A percentile compares a stretch with the other conserved stretches of the same genome.
These are phyloP conservation scores for Ophiorrhiza pumila DNA, from an alignment of 257 asterid genomes.

Conservation along the genomic window DNA sequence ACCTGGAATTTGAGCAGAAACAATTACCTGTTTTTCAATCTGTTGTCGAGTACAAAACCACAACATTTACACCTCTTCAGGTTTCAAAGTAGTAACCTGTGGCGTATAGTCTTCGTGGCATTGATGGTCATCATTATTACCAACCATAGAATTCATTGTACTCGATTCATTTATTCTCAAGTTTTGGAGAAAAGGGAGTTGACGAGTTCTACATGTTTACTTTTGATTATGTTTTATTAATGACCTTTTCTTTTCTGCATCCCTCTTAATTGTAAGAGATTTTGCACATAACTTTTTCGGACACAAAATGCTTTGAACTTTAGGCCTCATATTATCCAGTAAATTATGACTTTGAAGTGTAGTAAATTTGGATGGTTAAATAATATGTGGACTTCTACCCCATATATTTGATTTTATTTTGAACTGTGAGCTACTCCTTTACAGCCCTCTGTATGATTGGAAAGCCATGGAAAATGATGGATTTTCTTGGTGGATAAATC, in stretches of 20 bases:
- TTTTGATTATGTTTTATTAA: not conserved
- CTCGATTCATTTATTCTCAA: not conserved
- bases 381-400: not conserved
- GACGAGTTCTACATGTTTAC: not conserved
- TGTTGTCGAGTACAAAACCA: not conserved
- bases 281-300: not conserved
- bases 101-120: not conserved
- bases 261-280: not conserved
- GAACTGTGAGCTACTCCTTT: slow-evolving; percentile 25
- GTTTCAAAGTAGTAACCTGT: not conserved
- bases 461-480: slow-evolving; percentile 88
- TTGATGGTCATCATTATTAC: not conserved
- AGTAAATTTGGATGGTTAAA: not conserved
- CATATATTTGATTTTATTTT: slow-evolving; percentile 13
- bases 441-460: slow-evolving; percentile 97
- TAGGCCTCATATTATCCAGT: not conserved
- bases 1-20: not conserved
- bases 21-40: not conserved
- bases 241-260: not conserved
- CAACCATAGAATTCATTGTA: not conserved
- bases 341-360: not conserved
- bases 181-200: too few relatives aligned
- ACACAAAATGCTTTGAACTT: not conserved
- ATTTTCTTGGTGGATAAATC: slow-evolving; percentile 88
- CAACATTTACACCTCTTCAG: not conserved